phyloP scores from a whole-genome alignment of 495 filamentous ascomycete genomes.

The Penicillium cinerascens region DNA sequence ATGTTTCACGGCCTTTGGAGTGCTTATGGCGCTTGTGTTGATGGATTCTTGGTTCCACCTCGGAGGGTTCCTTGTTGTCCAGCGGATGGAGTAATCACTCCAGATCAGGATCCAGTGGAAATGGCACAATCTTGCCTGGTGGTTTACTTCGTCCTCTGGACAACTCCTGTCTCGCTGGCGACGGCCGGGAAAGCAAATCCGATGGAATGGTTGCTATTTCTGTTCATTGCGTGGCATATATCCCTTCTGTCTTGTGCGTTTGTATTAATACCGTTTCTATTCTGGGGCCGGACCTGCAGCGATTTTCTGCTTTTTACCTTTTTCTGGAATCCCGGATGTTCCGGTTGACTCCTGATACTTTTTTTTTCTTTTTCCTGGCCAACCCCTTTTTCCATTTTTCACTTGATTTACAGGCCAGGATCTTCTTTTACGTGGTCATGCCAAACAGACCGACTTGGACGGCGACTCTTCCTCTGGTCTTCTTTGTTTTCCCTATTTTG shows the following conservation, averaged over 20 bases:
- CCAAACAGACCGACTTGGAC: slow-evolving; percentile 39
- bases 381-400: slow-evolving; percentile 14
- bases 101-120: background rate
- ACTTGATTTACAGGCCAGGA: background rate
- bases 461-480: slow-evolving; percentile 19
- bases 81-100: background rate
- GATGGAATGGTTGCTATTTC: slow-evolving; percentile 20
- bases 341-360: slow-evolving; percentile 19
- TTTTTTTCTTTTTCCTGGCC: slow-evolving; percentile 19
- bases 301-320: slow-evolving; percentile 21
- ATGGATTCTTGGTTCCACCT: slow-evolving; percentile 24
- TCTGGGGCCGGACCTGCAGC: slow-evolving; percentile 33
- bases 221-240: slow-evolving; percentile 29
- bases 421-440: slow-evolving; percentile 25
- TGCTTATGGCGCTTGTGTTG: slow-evolving; percentile 28
- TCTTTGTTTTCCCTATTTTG: background rate
- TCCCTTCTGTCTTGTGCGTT: slow-evolving; percentile 27
- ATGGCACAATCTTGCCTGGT: background rate
- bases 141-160: background rate
- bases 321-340: slow-evolving; percentile 17
- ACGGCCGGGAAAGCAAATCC: slow-evolving; percentile 23
- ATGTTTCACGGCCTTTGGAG: slow-evolving; percentile 31
- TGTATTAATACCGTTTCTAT: slow-evolving; percentile 33
- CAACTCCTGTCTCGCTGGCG: slow-evolving; percentile 23
- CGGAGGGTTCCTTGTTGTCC: slow-evolving; percentile 25